Percentiles rank a stretch among this genome's conserved stretches.
Evolutionary conservation across 2,329 filamentous ascomycete species (phyloP).

Genomic region (Colletotrichum sp.): DNA sequence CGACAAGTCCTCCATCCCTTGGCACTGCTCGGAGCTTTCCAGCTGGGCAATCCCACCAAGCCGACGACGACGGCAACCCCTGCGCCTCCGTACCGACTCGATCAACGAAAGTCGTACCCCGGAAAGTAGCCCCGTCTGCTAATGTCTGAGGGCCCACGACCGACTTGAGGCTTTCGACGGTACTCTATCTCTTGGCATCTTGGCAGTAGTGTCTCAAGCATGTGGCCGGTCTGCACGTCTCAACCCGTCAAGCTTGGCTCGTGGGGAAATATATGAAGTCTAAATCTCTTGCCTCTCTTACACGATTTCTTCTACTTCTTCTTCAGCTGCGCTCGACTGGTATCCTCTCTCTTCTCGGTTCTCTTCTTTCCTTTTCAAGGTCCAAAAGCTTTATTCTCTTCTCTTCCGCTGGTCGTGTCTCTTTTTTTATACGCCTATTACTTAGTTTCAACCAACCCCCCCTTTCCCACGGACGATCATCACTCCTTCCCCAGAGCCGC

Average conservation of each 20-base stretch:
- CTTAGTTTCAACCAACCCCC: not conserved
- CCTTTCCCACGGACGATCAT: not conserved
- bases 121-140: slow-evolving; percentile 1
- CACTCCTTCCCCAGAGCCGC: not conserved
- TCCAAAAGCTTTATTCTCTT: not conserved
- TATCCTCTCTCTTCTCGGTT: slow-evolving; percentile 10
- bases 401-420: slow-evolving; percentile 20
- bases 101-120: slow-evolving; percentile 6
- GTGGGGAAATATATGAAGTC: slow-evolving; percentile 21
- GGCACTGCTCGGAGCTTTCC: slow-evolving; percentile 14
- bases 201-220: slow-evolving; percentile 13
- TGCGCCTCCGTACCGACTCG: slow-evolving; percentile 14
- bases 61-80: not conserved
- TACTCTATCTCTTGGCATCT: slow-evolving; percentile 16
- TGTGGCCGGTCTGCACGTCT: slow-evolving; percentile 7
- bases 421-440: slow-evolving; percentile 16
- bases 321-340: slow-evolving; percentile 20
- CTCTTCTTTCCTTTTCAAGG: not conserved
- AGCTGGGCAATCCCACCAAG: slow-evolving; percentile 14
- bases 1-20: not conserved
- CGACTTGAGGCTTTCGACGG: slow-evolving; percentile 10
- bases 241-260: slow-evolving; percentile 10
- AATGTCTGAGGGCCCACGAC: slow-evolving; percentile 11
- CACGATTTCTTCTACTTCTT: not conserved
- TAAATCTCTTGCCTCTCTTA: not conserved